Base-by-base conservation (phyloP, 768 basidiomycete species). In the Gloeopeniophorella convolvens region DNA sequence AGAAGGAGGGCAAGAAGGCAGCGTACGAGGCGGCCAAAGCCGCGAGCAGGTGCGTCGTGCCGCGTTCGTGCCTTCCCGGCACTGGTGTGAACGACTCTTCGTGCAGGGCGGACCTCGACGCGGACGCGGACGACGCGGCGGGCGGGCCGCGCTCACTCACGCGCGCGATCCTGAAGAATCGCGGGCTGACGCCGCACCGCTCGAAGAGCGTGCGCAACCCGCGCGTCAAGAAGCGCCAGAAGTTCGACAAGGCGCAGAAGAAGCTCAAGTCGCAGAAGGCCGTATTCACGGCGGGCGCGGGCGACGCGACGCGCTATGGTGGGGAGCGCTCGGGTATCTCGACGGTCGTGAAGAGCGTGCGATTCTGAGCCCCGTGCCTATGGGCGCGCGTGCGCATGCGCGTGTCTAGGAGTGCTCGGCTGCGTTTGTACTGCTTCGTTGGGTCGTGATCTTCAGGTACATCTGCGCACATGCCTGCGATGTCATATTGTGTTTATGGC, bases 291-390 rank as follows among this genome's bases (percentile, higher is more conserved):
- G 91, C 92, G 46, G 93, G 93, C 32, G 65, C 85, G 48, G 77
- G 76, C 12, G 79, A 79, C 49, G 72, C 76, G 35, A 82, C 78
- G n/a, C 72, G 72, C 57, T 98, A 98, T 70, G 81, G 79, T 28
- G 96, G 96, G 63, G 96, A 99, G 71, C 82, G 78, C 69, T 85
- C 87, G 49, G 95, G 95, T 75, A 95, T 96, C 63, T 84, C 83
- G 55, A 89, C 83, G 62, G 86, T 91, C 31, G 74, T 92, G 70
- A 95, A 95, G 74, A 85, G 88, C 66, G 75, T 89, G 56, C 81
- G 77, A 55, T 70, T 96, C 64, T 68, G 51, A 56, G 1, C 11
- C 20, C 16, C 33, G n/a, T n/a, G n/a, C n/a, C n/a, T n/a, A n/a
- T n/a, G n/a, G n/a, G n/a, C n/a, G n/a, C n/a, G n/a, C n/a, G n/a